Percentiles rank a stretch among this genome's conserved stretches.
Evolutionary conservation across 768 basidiomycete genomes (phyloP).

Genomic region (Phanerodontia chrysosporium): DNA sequence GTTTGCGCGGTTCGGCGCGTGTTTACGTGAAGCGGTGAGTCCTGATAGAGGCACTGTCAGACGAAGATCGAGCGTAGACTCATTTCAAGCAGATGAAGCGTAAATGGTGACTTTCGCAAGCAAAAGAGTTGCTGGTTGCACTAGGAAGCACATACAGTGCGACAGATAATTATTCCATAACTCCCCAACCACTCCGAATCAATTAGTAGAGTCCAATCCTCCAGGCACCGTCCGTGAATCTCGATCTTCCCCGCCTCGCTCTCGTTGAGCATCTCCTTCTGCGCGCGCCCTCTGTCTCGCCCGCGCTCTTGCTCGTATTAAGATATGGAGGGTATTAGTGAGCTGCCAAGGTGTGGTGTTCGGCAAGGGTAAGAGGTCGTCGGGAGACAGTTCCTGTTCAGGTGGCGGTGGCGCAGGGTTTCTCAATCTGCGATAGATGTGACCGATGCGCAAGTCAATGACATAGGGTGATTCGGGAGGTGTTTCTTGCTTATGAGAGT

Average conservation of each 20-base stretch:
- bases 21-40: slow-evolving; percentile 75
- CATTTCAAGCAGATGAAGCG: slow-evolving; percentile 44
- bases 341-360: slow-evolving; percentile 55
- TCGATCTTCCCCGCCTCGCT: slow-evolving; percentile 11
- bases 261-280: slow-evolving; percentile 34
- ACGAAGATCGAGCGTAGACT: neutral
- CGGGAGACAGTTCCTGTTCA: slow-evolving; percentile 17
- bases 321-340: slow-evolving; percentile 38
- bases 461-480: slow-evolving; percentile 39
- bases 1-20: slow-evolving; percentile 79
- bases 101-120: slow-evolving; percentile 39
- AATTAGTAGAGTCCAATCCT: slow-evolving; percentile 21
- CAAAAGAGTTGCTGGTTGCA: neutral
- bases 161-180: neutral
- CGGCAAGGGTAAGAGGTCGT: slow-evolving; percentile 49
- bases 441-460: slow-evolving; percentile 56
- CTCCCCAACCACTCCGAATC: slow-evolving; percentile 1
- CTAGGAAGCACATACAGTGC: too few species aligned
- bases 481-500: slow-evolving; percentile 11
- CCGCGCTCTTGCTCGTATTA: slow-evolving; percentile 47
- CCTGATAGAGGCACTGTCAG: neutral
- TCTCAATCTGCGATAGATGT: slow-evolving; percentile 54
- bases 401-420: slow-evolving; percentile 39
- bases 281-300: slow-evolving; percentile 30
- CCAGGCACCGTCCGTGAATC: slow-evolving; percentile 21